Base-by-base conservation (phyloP, 2,329 filamentous ascomycete genomes). In the Ophiostoma tasmaniense region DNA sequence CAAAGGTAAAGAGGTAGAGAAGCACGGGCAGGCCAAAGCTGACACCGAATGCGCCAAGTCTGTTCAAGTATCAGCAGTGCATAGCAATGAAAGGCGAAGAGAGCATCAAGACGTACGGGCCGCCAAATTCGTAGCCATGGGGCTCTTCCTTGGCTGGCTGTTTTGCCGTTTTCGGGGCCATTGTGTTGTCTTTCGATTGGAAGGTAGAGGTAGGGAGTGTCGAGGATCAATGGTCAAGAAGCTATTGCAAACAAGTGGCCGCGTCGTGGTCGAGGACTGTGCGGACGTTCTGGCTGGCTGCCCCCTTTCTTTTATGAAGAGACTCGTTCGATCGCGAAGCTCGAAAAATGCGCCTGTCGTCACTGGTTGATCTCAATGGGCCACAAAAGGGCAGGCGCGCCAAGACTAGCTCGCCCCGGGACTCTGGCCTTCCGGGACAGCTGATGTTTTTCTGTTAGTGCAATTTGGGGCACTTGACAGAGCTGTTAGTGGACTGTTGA, bases 11-110 rank as follows among this genome's bases (percentile, higher is more conserved):
- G 74, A 88, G 77, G 80, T 95, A 96, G 74, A 92, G 86, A 72
- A 93, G 84, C 59, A 93, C 71, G 0, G 94, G 94, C 0, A 97
- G 87, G 69, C 89, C 89, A 74, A 96, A 89, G 8, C 90, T 90
- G 75, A 98, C 91, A 71, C 81, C 85, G 71, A 89, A 86, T 45
- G 91, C 92, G 69, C 93, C 93, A 59, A 89, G 82, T 68, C 93
- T 96, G 64, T 6, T 30, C 7, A 11, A 10, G 17, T 55, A 45
- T 55, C 4, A 20, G 20, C 28, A 35, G 20, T 14, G 17, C 28
- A 52, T 17, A 20, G 42, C 20, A 33, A 20, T 2, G 52, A 2
- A 6, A 45, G 5, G 42, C 17, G 42, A 17, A 45, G 42, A 17
- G 42, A 7, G 42, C 42, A 45, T 20, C 42, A 6, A 33, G 11